Base-by-base conservation (phyloP, 2,329 filamentous ascomycete genomes). In the Whalleya microplaca region DNA sequence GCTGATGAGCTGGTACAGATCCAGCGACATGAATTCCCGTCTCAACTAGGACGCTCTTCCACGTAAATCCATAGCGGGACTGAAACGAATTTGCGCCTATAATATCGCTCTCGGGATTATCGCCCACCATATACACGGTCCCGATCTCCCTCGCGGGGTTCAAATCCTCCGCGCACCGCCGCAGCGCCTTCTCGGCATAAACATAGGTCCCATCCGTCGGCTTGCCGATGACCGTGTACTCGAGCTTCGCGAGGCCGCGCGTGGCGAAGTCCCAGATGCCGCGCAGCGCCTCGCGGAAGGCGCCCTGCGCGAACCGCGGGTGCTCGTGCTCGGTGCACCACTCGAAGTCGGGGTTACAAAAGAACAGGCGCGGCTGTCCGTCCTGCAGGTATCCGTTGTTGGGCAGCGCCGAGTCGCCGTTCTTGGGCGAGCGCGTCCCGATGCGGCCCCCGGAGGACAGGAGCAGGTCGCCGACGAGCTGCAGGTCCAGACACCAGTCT, bases 111-210 rank as follows among this genome's bases (percentile, higher is more conserved):
- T 84, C 85, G 0, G 84, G 83, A 56, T 86, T 86, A 62, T 87
- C 84, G 2, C 89, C 89, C 44, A 92, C 78, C 89, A 92, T 92
- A 71, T 90, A 92, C 1, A 92, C 86, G 12, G 78, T 83, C 51
- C 16, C 16, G 6, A 14, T 27, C 23, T 4, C 23, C 23, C 23
- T 27, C 23, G 23, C 4, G 4, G 23, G 61, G n/a, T 32, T 48
- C n/a, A n/a, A n/a, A n/a, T n/a, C 65, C 54, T 62, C 52, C 44
- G 64, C 51, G 67, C 70, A 59, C 49, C 66, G 48, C 48, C 62
- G 43, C 46, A 91, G 73, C 19, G 80, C 75, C 49, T 78, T 77
- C 74, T 91, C 88, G 1, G 86, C 88, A 67, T 86, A 91, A 56
- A 80, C 78, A 67, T 88, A 91, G 0, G 88, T 90, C 1, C 73